phyloP scores from a whole-genome alignment of 2,329 filamentous ascomycete species.

The Talaromyces sp. region DNA sequence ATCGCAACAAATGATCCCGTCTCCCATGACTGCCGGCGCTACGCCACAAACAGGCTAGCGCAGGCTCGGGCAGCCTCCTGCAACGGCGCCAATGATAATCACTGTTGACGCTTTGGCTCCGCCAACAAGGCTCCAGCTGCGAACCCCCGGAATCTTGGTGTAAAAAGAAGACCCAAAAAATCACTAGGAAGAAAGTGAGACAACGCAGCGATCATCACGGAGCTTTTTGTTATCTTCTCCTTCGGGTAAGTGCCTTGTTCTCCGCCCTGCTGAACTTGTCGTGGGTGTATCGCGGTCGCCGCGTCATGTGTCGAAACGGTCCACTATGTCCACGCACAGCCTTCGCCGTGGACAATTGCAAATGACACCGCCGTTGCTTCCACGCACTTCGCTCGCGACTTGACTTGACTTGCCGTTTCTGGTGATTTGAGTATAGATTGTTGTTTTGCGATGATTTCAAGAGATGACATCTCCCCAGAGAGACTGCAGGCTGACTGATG shows the following conservation, averaged over 20 bases:
- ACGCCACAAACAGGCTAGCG: background rate
- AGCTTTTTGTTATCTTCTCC: background rate
- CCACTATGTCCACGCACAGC: constrained; percentile 35
- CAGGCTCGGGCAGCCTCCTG: background rate
- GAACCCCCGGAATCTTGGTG: background rate
- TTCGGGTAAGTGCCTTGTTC: background rate
- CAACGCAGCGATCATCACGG: background rate
- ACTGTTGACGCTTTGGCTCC: background rate
- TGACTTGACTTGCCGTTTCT: constrained; percentile 10
- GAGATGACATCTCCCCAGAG: background rate
- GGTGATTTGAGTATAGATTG: constrained; percentile 1
- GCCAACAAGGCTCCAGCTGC: background rate
- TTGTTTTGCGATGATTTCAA: background rate
- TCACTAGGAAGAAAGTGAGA: background rate
- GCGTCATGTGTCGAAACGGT: background rate
- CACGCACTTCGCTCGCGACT: constrained; percentile 30
- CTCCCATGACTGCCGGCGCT: background rate
- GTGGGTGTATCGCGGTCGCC: background rate
- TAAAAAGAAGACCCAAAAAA: background rate
- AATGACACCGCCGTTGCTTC: constrained; percentile 26
- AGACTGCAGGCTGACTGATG: constrained; percentile 5
- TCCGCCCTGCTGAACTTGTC: background rate
- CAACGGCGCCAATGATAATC: background rate
- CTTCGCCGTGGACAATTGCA: constrained; percentile 11
- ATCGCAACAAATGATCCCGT: too few species aligned